Evolutionary conservation across 1,284 basidiomycete genomes (phyloP).

Genomic region (Golubevia pallescens): DNA sequence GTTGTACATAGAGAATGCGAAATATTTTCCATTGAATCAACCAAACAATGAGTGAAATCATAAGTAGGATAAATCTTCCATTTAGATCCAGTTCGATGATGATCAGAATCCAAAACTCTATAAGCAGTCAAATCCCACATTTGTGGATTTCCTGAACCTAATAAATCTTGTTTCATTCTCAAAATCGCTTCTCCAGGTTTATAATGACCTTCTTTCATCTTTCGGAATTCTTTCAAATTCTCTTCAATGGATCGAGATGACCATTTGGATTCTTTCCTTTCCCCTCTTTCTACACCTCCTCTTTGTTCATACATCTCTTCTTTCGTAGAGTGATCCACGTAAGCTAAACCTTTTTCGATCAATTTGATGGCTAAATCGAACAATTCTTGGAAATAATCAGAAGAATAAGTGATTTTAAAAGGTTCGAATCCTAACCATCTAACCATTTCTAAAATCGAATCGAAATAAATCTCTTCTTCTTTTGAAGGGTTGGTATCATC

Average conservation of each 20-base stretch:
- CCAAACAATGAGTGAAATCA: conserved; percentile 64
- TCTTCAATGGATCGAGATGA: conserved; percentile 52
- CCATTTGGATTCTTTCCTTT: conserved; percentile 41
- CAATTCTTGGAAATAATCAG: conserved; percentile 60
- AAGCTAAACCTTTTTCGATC: conserved; percentile 57
- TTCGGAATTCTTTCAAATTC: conserved; percentile 50
- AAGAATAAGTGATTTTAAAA: conserved; percentile 61
- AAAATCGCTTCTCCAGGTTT: conserved; percentile 51
- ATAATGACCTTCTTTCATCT: conserved; percentile 60
- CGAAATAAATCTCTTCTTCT: conserved; percentile 60
- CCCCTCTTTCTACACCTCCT: conserved; percentile 44
- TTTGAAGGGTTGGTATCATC: conserved; percentile 63
- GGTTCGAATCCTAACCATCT: conserved; percentile 64
- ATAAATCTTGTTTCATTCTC: conserved; percentile 62
- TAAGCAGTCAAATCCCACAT: conserved; percentile 65
- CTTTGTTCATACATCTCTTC: conserved; percentile 58
- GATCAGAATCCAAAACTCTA: conserved; percentile 55
- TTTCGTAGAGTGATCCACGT: conserved; percentile 60
- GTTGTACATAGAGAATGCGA: conserved; percentile 64
- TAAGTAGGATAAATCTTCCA: conserved; percentile 64
- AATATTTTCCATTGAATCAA: conserved; percentile 64
- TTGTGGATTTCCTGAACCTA: conserved; percentile 58
- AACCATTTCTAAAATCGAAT: conserved; percentile 57
- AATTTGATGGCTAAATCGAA: conserved; percentile 60
- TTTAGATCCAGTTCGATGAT: conserved; percentile 55